phyloP scores from a whole-genome alignment of 441 rosid genomes.

The Mallotus japonicus region DNA sequence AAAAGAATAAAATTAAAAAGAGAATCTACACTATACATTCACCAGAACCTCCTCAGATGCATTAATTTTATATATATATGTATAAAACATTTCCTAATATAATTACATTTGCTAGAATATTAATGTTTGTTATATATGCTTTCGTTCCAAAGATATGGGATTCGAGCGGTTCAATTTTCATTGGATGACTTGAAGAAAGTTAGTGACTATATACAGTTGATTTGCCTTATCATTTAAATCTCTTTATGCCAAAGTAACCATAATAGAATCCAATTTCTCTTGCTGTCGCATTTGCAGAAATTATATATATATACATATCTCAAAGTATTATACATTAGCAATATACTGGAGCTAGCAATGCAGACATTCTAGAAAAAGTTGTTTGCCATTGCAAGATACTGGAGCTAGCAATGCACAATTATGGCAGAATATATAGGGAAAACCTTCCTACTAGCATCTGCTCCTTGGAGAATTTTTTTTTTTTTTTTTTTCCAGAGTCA shows the following conservation, averaged over 20 bases:
- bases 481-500: constrained; percentile 13
- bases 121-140: not conserved
- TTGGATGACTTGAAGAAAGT: constrained; percentile 1
- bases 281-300: not conserved
- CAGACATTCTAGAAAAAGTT: too few species aligned
- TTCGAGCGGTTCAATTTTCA: constrained; percentile 12
- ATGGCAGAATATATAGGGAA: constrained; percentile 3
- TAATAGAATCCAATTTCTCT: too few species aligned
- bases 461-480: not conserved
- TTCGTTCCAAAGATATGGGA: not conserved
- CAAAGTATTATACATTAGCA: too few species aligned
- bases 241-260: constrained; percentile 14
- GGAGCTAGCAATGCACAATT: not conserved
- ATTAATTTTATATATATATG: too few species aligned
- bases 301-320: too few species aligned
- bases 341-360: too few species aligned
- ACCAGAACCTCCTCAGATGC: too few species aligned
- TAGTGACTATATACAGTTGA: not conserved
- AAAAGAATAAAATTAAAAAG: too few species aligned
- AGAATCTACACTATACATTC: too few species aligned
- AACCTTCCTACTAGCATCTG: constrained; percentile 14
- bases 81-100: too few species aligned
- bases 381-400: not conserved
- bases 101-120: too few species aligned
- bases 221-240: not conserved